These are phyloP conservation scores for Lodderomyces elongisporus DNA, from an alignment of 1,139 yeast species.

Conservation along the genomic window DNA sequence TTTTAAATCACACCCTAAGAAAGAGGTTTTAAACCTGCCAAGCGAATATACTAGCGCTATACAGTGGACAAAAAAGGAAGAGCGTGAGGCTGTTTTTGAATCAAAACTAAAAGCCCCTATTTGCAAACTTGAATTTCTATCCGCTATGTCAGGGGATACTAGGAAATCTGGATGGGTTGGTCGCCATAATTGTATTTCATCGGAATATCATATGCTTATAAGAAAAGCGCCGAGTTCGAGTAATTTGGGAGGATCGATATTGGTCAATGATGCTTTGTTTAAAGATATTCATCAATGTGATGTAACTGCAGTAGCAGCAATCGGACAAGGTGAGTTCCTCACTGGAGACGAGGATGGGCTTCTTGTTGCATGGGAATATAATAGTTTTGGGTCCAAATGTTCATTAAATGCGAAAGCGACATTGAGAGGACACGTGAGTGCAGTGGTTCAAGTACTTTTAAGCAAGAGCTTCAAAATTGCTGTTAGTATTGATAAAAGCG, in stretches of 20 bases:
- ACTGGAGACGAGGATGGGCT: conserved; percentile 56
- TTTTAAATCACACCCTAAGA: conserved; percentile 54
- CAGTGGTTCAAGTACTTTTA: conserved; percentile 37
- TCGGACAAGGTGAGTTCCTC: conserved; percentile 37
- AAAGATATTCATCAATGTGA: conserved; percentile 36
- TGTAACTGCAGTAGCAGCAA: conserved; percentile 32
- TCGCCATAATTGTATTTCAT: conserved; percentile 32
- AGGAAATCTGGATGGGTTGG: conserved; percentile 42
- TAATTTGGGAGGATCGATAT: conserved; percentile 30
- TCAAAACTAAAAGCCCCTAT: conserved; percentile 33
- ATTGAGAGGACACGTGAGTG: conserved; percentile 50
- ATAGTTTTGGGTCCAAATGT: conserved; percentile 13
- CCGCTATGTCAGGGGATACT: conserved; percentile 14
- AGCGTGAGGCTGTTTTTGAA: conserved; percentile 32
- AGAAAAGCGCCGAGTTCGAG: conserved; percentile 23
- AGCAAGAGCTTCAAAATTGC: conserved; percentile 50
- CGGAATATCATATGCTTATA: conserved; percentile 38
- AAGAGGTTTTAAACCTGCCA: conserved; percentile 36
- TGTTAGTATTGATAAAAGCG: conserved; percentile 46
- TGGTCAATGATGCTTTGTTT: conserved; percentile 39
- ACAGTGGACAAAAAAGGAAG: conserved; percentile 1
- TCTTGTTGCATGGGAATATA: conserved; percentile 48
- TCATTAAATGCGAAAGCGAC: conserved; percentile 25
- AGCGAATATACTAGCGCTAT: conserved; percentile 27
- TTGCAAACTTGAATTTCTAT: conserved; percentile 34